Base-by-base conservation (phyloP, 2,329 filamentous ascomycete species). In the Colletotrichum sp. region DNA sequence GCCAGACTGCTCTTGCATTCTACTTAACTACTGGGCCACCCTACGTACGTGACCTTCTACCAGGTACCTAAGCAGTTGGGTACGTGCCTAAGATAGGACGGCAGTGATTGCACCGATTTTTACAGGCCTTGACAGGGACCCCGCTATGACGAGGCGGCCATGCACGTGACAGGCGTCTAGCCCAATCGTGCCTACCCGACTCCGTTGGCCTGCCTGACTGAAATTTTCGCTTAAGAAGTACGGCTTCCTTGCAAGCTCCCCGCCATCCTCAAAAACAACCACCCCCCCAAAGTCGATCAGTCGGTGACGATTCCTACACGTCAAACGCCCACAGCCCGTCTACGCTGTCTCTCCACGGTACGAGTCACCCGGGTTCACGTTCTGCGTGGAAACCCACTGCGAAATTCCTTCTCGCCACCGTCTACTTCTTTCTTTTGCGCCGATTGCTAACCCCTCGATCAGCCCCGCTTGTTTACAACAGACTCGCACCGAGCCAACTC, bases 391-490 rank as follows among this genome's bases (percentile, higher is more conserved):
- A 64, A 72, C 75, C 77, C 36, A 55, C 66, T 68, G 28, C 59
- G 12, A 11, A 61, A n/a, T 61, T 61, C 76, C 76, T 77, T 63
- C 44, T 78, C 72, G 65, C 76, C 70, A 72, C 8, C 27, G 28
- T 22, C 28, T 60, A 19, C 12, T 72, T 60, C 32, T 28, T n/a
- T 34, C 34, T 57, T 61, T 73, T 59, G 73, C 70, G 73, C 73
- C 59, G 61, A 39, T 64, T 69, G 64, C 77, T 77, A 78, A 77
- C 65, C 63, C 70, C 68, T 69, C 61, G 61, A 71, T 63, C 77
- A 78, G 75, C 85, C 83, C 85, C 86, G 84, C 86, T 85, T 88
- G 86, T 87, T 88, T 87, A 87, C 86, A 84, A 85, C 83, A 82
- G 80, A 81, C 80, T 76, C 52, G 78, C 79, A 81, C 74, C 77